A percentile compares a stretch with the other conserved stretches of the same genome.
Evolutionary conservation across 2,329 filamentous ascomycete species (phyloP).

Genomic region (Aureobasidium leucospermi): DNA sequence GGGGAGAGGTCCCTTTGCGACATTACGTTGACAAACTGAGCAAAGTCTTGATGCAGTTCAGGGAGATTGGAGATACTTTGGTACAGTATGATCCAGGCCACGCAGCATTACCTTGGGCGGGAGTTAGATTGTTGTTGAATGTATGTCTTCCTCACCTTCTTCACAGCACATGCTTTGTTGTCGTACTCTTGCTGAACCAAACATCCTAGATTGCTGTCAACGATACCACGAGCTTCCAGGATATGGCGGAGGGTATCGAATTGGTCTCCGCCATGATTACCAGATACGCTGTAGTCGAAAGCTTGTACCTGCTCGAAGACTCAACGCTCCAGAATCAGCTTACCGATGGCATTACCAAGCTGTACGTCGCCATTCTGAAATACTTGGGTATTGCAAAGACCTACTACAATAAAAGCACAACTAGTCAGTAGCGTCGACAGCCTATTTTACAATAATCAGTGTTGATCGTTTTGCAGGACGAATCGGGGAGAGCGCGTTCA

Average conservation of each 20-base stretch:
- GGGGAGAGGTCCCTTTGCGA: neutral
- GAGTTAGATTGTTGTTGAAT: constrained; percentile 25
- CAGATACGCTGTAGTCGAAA: neutral
- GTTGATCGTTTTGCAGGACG: neutral
- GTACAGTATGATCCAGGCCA: constrained; percentile 29
- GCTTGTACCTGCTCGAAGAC: neutral
- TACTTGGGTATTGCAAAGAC: neutral
- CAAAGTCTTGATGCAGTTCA: constrained; percentile 24
- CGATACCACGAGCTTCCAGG: neutral
- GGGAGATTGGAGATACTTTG: constrained; percentile 25
- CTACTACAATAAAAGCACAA: neutral
- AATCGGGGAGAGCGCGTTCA: neutral
- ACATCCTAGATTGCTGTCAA: neutral
- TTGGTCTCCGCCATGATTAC: neutral
- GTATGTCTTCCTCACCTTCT: neutral
- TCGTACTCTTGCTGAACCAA: neutral
- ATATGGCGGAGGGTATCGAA: constrained; percentile 10
- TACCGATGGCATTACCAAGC: neutral
- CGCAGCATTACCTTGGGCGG: constrained; percentile 30
- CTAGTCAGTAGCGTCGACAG: neutral
- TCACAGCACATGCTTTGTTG: no score
- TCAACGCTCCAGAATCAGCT: neutral
- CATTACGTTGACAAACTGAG: constrained; percentile 27
- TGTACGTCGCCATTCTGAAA: neutral
- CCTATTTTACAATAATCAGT: neutral